Evolutionary conservation across 768 basidiomycete genomes (phyloP), one percentile per base, ranked within the genome.

Genomic region (Boletus vermiculosoides): DNA sequence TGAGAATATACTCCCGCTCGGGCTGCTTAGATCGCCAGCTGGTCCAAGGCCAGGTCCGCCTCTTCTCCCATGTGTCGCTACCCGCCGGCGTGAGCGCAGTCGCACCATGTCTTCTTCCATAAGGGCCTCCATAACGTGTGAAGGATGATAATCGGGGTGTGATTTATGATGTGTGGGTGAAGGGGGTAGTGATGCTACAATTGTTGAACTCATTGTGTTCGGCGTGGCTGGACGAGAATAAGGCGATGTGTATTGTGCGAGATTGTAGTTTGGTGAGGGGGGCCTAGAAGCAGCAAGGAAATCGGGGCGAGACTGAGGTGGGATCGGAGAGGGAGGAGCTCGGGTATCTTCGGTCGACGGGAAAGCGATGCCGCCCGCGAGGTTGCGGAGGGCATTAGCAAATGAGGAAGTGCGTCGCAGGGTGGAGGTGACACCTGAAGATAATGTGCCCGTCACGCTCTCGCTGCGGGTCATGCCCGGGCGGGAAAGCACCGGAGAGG

Each of bases 51-150:
- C 57, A 53, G 76, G 66, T 63, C 77, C 74, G 45, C 77, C 63
- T 69, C 78, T 71, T 58, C 80, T 74, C 36, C 75, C 66, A 47
- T 82, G 74, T n/a, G 64, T 54, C 23, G 69, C 60, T 1, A 74
- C 62, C 39, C 77, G 76, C 5, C 89, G 77, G 23, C 92, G 81
- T 33, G 91, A 87, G 22, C 87, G 77, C 37, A 98, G 67, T 5
- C 96, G 83, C 58, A 96, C 92, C 89, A 96, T 92, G 65, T 98
- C 96, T 66, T 96, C 94, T 65, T 93, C 92, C 70, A 94, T 90
- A 30, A 98, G 76, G 0, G 89, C 89, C 59, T 92, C 88, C 77
- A 97, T 90, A 22, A 94, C 90, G 63, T 90, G 82, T 13, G 84
- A 87, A 2, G 92, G 84, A 39, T 80, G 66, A 66, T 88, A 93